Conservation (phyloP, 441 rosid genomes). For the Populus hybrid region DNA sequence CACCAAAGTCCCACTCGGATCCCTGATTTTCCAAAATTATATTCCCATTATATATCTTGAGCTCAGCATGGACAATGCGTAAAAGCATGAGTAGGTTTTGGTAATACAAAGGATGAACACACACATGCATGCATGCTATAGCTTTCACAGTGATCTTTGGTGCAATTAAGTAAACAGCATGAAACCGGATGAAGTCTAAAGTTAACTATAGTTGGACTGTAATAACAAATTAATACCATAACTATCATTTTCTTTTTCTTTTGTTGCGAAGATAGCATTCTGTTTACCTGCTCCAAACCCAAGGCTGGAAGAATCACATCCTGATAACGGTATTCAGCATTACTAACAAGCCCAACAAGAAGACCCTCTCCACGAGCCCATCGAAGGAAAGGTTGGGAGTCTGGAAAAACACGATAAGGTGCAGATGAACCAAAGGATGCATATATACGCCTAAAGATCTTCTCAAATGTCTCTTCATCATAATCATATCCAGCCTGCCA, state of each 20-base stretch:
- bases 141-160: not conserved
- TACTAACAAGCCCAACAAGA: constrained; percentile 75
- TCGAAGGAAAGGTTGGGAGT: constrained; percentile 82
- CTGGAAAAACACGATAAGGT: constrained; percentile 75
- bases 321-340: constrained; percentile 82
- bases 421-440: constrained; percentile 97
- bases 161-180: not conserved
- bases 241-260: not conserved
- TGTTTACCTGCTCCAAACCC: constrained; percentile 69
- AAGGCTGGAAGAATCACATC: constrained; percentile 94
- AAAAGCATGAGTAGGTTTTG: not conserved
- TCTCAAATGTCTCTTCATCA: constrained; percentile 91
- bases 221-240: not conserved
- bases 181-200: not conserved
- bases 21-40: constrained; percentile 38
- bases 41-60: not conserved
- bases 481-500: constrained; percentile 93
- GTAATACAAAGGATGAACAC: not conserved
- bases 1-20: constrained; percentile 96
- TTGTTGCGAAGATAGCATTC: not conserved
- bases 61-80: not conserved
- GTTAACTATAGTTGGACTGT: not conserved
- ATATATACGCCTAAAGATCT: constrained; percentile 76
- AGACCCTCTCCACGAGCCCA: constrained; percentile 76
- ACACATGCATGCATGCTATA: not conserved